Percentiles rank a stretch among this genome's conserved stretches.
These are phyloP conservation scores for Lepiota subincarnata DNA, from an alignment of 768 basidiomycete species.

Conservation along the genomic window DNA sequence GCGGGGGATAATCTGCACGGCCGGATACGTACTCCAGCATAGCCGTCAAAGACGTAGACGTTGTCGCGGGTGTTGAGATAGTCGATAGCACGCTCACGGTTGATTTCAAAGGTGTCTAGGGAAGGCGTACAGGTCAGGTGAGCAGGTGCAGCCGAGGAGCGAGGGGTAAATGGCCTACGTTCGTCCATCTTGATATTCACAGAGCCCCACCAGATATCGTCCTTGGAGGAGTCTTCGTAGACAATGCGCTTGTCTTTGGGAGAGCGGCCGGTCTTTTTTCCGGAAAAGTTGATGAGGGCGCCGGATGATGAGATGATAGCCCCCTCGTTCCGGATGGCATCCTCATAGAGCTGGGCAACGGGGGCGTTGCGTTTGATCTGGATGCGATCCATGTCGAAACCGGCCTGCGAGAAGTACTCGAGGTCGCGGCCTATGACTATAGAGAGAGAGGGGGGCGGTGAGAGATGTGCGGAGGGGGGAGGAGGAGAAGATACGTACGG, in stretches of 20 bases:
- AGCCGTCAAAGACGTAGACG: conserved; percentile 97
- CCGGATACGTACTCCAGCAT: conserved; percentile 62
- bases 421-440: conserved; percentile 90
- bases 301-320: conserved; percentile 96
- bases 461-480: conserved; percentile 5
- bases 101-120: conserved; percentile 97
- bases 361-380: conserved; percentile 93
- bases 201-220: conserved; percentile 99
- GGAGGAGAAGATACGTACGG: conserved; percentile 38
- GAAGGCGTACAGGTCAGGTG: conserved; percentile 8
- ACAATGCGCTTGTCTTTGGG: conserved; percentile 99
- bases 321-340: conserved; percentile 97
- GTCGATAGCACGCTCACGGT: conserved; percentile 98
- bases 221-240: conserved; percentile 93
- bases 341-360: conserved; percentile 90
- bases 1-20: conserved; percentile 1
- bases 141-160: background rate
- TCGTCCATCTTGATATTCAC: conserved; percentile 99
- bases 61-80: conserved; percentile 98
- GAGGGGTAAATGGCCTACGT: conserved; percentile 51
- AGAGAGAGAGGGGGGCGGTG: conserved; percentile 11
- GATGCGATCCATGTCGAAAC: conserved; percentile 98
- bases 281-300: conserved; percentile 98
- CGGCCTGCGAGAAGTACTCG: conserved; percentile 97
- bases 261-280: conserved; percentile 96